Evolutionary conservation across 768 basidiomycete species (phyloP).

Genomic region (Lactarius sp.): DNA sequence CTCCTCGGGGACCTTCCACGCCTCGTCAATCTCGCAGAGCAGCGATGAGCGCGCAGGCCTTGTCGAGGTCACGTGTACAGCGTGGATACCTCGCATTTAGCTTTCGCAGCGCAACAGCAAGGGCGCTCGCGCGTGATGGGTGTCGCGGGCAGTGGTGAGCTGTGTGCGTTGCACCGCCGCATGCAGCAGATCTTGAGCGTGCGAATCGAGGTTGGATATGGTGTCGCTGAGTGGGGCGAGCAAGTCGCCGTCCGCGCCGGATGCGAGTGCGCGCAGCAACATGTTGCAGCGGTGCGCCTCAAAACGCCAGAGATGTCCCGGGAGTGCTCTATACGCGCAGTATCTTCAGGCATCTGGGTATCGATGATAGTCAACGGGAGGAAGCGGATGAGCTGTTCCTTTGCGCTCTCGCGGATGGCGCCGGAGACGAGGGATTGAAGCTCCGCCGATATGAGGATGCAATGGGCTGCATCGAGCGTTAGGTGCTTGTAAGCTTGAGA

Average conservation of each 20-base stretch:
- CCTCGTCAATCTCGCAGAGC: constrained; percentile 40
- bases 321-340: constrained; percentile 4
- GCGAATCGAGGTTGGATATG: constrained; percentile 16
- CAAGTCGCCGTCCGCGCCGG: constrained; percentile 21
- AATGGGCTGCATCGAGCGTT: constrained; percentile 26
- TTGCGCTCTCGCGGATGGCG: constrained; percentile 26
- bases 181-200: constrained; percentile 46
- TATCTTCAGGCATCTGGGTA: constrained; percentile 4
- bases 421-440: constrained; percentile 24
- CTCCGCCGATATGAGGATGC: constrained; percentile 24
- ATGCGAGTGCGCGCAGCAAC: constrained; percentile 21
- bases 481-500: constrained; percentile 22
- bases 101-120: constrained; percentile 74
- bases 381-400: constrained; percentile 25
- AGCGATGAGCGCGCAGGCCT: constrained; percentile 43
- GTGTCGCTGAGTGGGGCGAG: constrained; percentile 20
- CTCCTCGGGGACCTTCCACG: no score
- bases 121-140: constrained; percentile 69
- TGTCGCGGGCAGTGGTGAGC: constrained; percentile 53
- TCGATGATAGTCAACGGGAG: constrained; percentile 18
- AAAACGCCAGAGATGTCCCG: constrained; percentile 25
- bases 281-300: constrained; percentile 23
- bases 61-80: constrained; percentile 52
- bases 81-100: constrained; percentile 69
- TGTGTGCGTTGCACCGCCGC: constrained; percentile 62